These are phyloP conservation scores for Metarhizium rileyi DNA, from an alignment of 2,329 filamentous ascomycete species.

Conservation along the genomic window DNA sequence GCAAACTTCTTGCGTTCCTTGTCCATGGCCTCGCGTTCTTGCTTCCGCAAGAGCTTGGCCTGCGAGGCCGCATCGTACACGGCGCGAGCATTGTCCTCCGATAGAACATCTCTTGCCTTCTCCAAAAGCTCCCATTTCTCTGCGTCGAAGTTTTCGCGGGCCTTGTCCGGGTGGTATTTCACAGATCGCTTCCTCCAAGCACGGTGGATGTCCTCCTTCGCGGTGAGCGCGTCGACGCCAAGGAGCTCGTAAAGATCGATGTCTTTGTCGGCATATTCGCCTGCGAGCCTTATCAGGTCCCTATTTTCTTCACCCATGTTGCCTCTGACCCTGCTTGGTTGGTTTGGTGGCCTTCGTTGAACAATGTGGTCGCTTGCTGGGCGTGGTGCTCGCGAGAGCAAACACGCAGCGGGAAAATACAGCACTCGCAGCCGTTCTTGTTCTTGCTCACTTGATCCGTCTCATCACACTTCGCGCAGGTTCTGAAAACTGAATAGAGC, in stretches of 20 bases:
- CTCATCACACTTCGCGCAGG: not conserved
- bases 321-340: not conserved
- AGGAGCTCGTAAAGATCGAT: slow-evolving; percentile 74
- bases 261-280: slow-evolving; percentile 50
- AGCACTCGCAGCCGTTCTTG: not conserved
- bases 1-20: slow-evolving; percentile 66
- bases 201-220: slow-evolving; percentile 65
- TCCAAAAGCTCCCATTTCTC: slow-evolving; percentile 79
- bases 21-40: slow-evolving; percentile 65
- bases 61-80: slow-evolving; percentile 71
- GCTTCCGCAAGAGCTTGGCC: slow-evolving; percentile 58
- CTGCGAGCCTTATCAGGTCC: slow-evolving; percentile 42
- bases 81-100: slow-evolving; percentile 57
- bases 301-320: slow-evolving; percentile 30
- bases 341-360: not conserved
- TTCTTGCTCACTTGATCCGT: not conserved
- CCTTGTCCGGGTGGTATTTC: slow-evolving; percentile 93
- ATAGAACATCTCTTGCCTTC: slow-evolving; percentile 76
- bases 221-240: slow-evolving; percentile 52
- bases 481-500: not conserved
- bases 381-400: not conserved
- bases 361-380: not conserved
- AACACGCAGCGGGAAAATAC: not conserved
- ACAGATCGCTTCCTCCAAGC: slow-evolving; percentile 78
- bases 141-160: slow-evolving; percentile 62